Base-by-base conservation (phyloP, 169 alveolate species). In the Cryptosporidium andersoni region DNA sequence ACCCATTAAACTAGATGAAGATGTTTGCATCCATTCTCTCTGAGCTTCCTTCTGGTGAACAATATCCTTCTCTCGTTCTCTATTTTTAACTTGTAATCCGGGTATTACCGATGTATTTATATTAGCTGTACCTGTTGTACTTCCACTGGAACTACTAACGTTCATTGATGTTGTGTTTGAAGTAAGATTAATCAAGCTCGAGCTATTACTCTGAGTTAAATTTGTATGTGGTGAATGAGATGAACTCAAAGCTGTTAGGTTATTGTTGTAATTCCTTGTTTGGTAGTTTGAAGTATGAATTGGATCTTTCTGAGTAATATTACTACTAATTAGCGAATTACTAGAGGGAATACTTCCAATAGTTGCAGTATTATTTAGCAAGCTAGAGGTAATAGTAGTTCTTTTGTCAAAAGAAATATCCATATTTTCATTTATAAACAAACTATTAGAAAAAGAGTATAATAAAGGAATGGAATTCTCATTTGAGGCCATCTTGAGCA, bases 11-110 rank as follows among this genome's bases (percentile, higher is more conserved):
- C 74, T 74, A 3, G 85, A 74, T 12, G 85, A 74, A 8, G 85
- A 74, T 63, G 49, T 74, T 48, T 74, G 85, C 74, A 74, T 58
- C 85, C 85, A 74, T 25, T 74, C 85, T 37, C 85, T 74, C 43
- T 74, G 85, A 3, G 58, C 85, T n/a, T 74, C 74, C 25, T 74
- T 74, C n/a, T 74, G 85, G 25, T 74, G 85, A n/a, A 74, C 85
- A 16, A 74, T 74, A 8, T 60, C 85, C 43, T 74, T 74, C 16
- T 74, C 85, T 25, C 67, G 55, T 37, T 74, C 85, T 43, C 85
- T 74, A 36, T 74, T 74, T n/a, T 74, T 74, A 1, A 74, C 16
- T 34, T 64, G 43, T 25, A 47, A n/a, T 9, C 80, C 80, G 25
- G 25, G 25, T 25, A 25, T 25, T 25, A 25, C 25, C 25, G 25